phyloP scores from a whole-genome alignment of 345 rosid species.

The Sapria himalayana region DNA sequence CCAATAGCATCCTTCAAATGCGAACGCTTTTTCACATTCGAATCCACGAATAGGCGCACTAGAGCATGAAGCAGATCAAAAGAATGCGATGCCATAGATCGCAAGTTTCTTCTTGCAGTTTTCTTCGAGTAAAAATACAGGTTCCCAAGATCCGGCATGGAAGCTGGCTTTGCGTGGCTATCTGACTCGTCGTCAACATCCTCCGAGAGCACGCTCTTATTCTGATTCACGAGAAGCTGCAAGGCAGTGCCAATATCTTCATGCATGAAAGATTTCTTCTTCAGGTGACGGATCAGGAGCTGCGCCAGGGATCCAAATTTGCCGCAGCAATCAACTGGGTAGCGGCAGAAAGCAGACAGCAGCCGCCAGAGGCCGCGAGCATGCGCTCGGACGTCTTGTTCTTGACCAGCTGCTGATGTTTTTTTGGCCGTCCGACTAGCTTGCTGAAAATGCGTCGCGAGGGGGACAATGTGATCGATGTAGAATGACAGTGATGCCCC shows the following conservation, averaged over 20 bases:
- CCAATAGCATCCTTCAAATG: slow-evolving; percentile 71
- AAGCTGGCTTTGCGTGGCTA: slow-evolving; percentile 12
- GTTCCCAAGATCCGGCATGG: slow-evolving; percentile 15
- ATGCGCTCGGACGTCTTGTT: slow-evolving; percentile 43
- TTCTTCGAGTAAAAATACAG: slow-evolving; percentile 34
- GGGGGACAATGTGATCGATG: slow-evolving; percentile 68
- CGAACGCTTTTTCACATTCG: slow-evolving; percentile 22
- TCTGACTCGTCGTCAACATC: slow-evolving; percentile 12
- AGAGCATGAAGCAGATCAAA: slow-evolving; percentile 53
- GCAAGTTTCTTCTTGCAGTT: slow-evolving; percentile 45
- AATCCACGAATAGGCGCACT: slow-evolving; percentile 27
- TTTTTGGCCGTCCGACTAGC: slow-evolving; percentile 55
- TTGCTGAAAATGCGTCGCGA: slow-evolving; percentile 38
- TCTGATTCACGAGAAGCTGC: slow-evolving; percentile 72
- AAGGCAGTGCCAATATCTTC: slow-evolving; percentile 46
- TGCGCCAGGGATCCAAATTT: slow-evolving; percentile 35
- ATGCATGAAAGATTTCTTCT: slow-evolving; percentile 44
- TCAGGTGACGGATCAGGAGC: slow-evolving; percentile 31
- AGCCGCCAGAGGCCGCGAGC: slow-evolving; percentile 49
- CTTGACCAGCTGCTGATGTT: slow-evolving; percentile 30
- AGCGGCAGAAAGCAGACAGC: slow-evolving; percentile 65
- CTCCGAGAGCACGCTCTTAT: slow-evolving; percentile 21
- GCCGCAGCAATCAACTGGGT: slow-evolving; percentile 39
- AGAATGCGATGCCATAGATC: slow-evolving; percentile 44
- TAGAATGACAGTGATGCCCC: slow-evolving; percentile 65